Evolutionary conservation across 352 stramenopile species (phyloP).

Genomic region (Globisporangium radiosum): DNA sequence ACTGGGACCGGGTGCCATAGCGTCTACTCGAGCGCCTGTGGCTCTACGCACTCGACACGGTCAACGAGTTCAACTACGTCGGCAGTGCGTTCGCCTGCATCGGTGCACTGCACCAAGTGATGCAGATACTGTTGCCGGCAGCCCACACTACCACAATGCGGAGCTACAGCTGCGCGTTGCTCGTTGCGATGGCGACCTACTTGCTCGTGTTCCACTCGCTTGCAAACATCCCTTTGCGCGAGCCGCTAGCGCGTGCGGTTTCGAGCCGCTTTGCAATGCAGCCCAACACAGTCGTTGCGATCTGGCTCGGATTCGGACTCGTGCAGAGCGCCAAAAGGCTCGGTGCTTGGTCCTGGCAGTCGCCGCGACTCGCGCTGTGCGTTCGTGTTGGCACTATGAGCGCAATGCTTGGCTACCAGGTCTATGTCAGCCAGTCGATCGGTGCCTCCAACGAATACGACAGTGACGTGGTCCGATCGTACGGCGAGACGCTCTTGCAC

Average conservation of each 20-base stretch:
- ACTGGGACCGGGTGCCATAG: slow-evolving; percentile 4
- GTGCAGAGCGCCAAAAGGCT: slow-evolving; percentile 11
- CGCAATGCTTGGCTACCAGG: slow-evolving; percentile 6
- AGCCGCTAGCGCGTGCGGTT: slow-evolving; percentile 84
- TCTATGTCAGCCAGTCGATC: background rate
- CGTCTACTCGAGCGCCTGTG: slow-evolving; percentile 16
- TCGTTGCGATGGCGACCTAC: slow-evolving; percentile 68
- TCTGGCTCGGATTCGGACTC: slow-evolving; percentile 75
- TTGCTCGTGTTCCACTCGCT: slow-evolving; percentile 89
- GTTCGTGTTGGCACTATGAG: slow-evolving; percentile 14
- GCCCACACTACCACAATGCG: background rate
- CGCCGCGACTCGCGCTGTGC: background rate
- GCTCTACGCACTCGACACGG: slow-evolving; percentile 21
- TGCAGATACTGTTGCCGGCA: background rate
- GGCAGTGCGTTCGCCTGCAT: slow-evolving; percentile 17
- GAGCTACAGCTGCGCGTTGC: slow-evolving; percentile 21
- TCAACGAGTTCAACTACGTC: slow-evolving; percentile 21
- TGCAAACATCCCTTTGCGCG: slow-evolving; percentile 86
- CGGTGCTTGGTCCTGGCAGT: background rate
- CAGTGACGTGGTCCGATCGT: slow-evolving; percentile 27
- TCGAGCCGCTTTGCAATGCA: slow-evolving; percentile 89
- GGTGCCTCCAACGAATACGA: slow-evolving; percentile 2
- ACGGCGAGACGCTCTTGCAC: slow-evolving; percentile 37
- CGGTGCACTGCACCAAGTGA: slow-evolving; percentile 5
- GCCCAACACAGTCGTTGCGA: slow-evolving; percentile 81